Evolutionary conservation across 805 yeast species (phyloP).

Genomic region (Ascoidea rubescens): DNA sequence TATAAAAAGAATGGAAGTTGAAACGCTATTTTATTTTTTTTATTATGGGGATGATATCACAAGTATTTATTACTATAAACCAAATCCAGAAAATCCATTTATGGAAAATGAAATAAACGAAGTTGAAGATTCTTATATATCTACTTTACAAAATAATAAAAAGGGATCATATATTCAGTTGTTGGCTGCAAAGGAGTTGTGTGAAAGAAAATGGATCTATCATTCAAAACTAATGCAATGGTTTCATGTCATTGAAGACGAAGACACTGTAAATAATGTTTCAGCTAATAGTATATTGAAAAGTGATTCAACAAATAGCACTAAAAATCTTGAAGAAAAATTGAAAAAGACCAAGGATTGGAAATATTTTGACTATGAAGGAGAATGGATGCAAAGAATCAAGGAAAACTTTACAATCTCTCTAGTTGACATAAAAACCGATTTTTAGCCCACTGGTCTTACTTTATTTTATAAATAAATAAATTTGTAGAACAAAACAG

Average conservation of each 20-base stretch:
- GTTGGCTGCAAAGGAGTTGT: slow-evolving; percentile 69
- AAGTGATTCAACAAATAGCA: slow-evolving; percentile 7
- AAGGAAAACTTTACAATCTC: neutral
- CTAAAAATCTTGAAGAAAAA: slow-evolving; percentile 24
- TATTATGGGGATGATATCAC: slow-evolving; percentile 42
- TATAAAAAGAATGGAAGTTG: slow-evolving; percentile 63
- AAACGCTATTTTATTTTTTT: slow-evolving; percentile 84
- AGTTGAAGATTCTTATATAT: slow-evolving; percentile 1
- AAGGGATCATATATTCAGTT: slow-evolving; percentile 61
- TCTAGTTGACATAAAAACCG: neutral
- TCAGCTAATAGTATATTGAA: slow-evolving; percentile 4
- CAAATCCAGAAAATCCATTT: slow-evolving; percentile 16
- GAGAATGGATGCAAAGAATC: slow-evolving; percentile 28
- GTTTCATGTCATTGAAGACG: slow-evolving; percentile 59
- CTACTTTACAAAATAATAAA: slow-evolving; percentile 12
- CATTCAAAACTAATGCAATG: slow-evolving; percentile 58
- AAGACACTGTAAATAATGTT: slow-evolving; percentile 18
- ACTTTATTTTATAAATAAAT: no score
- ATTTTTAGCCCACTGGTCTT: neutral
- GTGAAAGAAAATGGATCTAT: slow-evolving; percentile 61
- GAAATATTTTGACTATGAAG: slow-evolving; percentile 79
- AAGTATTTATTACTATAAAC: slow-evolving; percentile 20
- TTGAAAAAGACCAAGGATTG: slow-evolving; percentile 32
- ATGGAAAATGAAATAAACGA: neutral
- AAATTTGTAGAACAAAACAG: neutral